Percentiles rank a stretch among this genome's conserved stretches.
These are phyloP conservation scores for Termitomyces sp. DNA, from an alignment of 768 basidiomycete genomes.

Conservation along the genomic window DNA sequence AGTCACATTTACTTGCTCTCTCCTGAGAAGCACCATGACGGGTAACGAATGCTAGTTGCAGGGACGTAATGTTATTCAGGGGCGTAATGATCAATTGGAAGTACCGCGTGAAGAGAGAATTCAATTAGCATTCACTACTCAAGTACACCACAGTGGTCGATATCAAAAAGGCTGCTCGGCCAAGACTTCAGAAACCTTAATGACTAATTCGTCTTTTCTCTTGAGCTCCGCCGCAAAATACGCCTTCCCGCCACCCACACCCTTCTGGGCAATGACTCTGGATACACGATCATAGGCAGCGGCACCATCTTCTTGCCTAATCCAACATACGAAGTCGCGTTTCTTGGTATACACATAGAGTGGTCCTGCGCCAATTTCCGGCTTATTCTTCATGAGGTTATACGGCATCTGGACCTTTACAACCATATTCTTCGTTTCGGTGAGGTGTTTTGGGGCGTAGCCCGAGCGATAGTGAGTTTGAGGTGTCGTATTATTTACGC, in stretches of 20 bases:
- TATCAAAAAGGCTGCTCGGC: constrained; percentile 52
- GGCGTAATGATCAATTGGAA: too few species aligned
- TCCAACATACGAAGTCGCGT: constrained; percentile 44
- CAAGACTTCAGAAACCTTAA: constrained; percentile 46
- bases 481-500: constrained; percentile 23
- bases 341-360: constrained; percentile 47
- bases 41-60: constrained; percentile 12
- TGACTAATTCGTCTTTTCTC: constrained; percentile 38
- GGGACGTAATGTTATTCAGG: too few species aligned
- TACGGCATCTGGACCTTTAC: constrained; percentile 52
- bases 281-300: constrained; percentile 36
- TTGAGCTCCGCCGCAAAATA: constrained; percentile 52
- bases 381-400: neutral
- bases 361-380: constrained; percentile 14
- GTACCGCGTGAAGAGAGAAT: too few species aligned
- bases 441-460: constrained; percentile 18
- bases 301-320: constrained; percentile 26
- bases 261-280: constrained; percentile 31
- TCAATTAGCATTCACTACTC: neutral
- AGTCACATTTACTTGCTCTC: too few species aligned
- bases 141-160: too few species aligned
- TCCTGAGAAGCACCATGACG: too few species aligned
- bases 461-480: constrained; percentile 16
- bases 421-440: constrained; percentile 33
- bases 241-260: constrained; percentile 32